Conservation (phyloP, 1,284 basidiomycete species). For the Leucoagaricus sp. region DNA sequence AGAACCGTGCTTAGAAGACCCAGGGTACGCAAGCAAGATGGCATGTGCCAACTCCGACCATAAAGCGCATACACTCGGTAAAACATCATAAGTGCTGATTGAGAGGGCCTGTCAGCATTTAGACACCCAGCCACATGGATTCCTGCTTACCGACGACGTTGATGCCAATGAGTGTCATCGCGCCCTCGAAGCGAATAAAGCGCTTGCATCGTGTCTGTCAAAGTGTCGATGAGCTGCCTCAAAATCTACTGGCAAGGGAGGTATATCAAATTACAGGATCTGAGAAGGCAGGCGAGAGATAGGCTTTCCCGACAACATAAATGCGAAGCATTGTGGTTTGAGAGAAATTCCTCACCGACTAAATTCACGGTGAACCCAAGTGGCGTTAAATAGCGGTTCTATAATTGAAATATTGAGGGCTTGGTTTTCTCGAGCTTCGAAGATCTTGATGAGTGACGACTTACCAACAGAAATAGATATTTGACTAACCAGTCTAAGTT, state of each 20-base stretch:
- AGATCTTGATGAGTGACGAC: slow-evolving; percentile 18
- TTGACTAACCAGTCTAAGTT: slow-evolving; percentile 32
- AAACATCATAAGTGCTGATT: slow-evolving; percentile 58
- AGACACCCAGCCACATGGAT: slow-evolving; percentile 27
- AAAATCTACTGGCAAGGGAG: background rate
- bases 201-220: slow-evolving; percentile 41
- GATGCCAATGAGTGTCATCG: slow-evolving; percentile 52
- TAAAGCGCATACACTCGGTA: slow-evolving; percentile 54
- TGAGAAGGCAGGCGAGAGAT: background rate
- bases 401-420: background rate
- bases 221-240: too few relatives aligned
- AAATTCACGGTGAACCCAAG: slow-evolving; percentile 52
- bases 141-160: slow-evolving; percentile 41
- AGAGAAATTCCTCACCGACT: slow-evolving; percentile 32
- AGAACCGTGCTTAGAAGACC: slow-evolving; percentile 32
- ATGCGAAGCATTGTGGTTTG: too few relatives aligned
- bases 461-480: slow-evolving; percentile 49
- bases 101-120: slow-evolving; percentile 40
- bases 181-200: slow-evolving; percentile 55
- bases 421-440: background rate
- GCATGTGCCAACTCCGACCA: slow-evolving; percentile 17
- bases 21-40: slow-evolving; percentile 27
- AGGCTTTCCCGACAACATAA: background rate
- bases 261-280: slow-evolving; percentile 1
- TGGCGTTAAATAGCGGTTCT: slow-evolving; percentile 54